A percentile compares a stretch with the other conserved stretches of the same genome.
Conservation (phyloP, 495 filamentous ascomycete species). For the Penicillium soppii region DNA sequence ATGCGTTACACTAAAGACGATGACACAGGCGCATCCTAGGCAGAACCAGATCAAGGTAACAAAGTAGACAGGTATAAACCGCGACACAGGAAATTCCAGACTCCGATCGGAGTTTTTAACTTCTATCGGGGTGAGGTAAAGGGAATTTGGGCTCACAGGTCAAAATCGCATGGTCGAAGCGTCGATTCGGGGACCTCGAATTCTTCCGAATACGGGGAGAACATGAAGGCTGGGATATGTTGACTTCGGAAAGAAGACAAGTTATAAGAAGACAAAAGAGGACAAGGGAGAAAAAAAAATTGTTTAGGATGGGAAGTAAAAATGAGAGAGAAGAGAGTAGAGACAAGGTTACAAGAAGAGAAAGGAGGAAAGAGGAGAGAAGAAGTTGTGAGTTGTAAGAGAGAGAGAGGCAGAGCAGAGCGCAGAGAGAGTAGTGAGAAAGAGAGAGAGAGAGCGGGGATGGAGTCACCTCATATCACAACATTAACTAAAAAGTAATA, state of each 20-base stretch:
- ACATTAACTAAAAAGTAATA: slow-evolving; percentile 4
- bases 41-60: slow-evolving; percentile 33
- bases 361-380: slow-evolving; percentile 15
- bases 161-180: slow-evolving; percentile 35
- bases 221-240: slow-evolving; percentile 28
- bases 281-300: slow-evolving; percentile 10
- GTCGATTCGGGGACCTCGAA: slow-evolving; percentile 34
- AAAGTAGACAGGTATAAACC: slow-evolving; percentile 26
- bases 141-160: slow-evolving; percentile 23
- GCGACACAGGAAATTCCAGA: slow-evolving; percentile 18
- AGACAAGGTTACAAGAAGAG: no score
- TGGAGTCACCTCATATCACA: slow-evolving; percentile 33
- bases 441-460: slow-evolving; percentile 25
- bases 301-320: no score
- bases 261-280: slow-evolving; percentile 7
- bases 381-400: slow-evolving; percentile 6
- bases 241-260: slow-evolving; percentile 12
- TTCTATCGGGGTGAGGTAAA: slow-evolving; percentile 16
- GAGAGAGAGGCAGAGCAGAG: slow-evolving; percentile 16
- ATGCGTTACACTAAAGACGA: slow-evolving; percentile 46
- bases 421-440: slow-evolving; percentile 5
- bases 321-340: slow-evolving; percentile 13
- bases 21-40: slow-evolving; percentile 48
- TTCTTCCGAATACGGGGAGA: slow-evolving; percentile 35
- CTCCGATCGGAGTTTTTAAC: slow-evolving; percentile 14